Percentiles rank a stretch among this genome's conserved stretches.
Conservation (phyloP, 768 basidiomycete species). For the Psilocybe sp. region DNA sequence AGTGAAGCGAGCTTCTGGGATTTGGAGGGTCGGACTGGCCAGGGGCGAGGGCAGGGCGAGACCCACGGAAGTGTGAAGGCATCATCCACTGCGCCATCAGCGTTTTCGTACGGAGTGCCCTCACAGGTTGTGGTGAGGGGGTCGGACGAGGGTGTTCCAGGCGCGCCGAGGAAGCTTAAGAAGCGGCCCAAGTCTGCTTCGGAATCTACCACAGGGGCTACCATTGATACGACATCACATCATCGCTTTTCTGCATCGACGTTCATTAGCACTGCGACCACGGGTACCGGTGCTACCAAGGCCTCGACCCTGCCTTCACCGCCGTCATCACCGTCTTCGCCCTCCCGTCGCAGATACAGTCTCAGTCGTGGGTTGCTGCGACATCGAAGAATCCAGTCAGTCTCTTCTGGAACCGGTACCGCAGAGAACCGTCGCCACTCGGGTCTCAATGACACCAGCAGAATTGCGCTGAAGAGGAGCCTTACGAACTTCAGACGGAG, state of each 20-base stretch:
- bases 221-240: neutral
- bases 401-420: too few species aligned
- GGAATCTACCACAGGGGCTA: neutral
- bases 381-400: too few species aligned
- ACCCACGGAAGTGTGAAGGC: neutral
- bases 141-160: neutral
- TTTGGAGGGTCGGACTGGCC: neutral
- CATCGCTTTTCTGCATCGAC: neutral
- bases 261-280: too few species aligned
- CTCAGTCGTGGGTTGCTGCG: too few species aligned
- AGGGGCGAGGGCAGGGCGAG: neutral
- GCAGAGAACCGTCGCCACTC: too few species aligned
- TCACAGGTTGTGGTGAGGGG: neutral
- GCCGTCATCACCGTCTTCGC: too few species aligned
- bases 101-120: conserved; percentile 1
- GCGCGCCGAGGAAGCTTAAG: conserved; percentile 1
- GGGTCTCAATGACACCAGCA: too few species aligned
- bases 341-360: too few species aligned
- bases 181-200: neutral
- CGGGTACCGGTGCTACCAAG: too few species aligned
- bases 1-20: conserved; percentile 14
- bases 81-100: conserved; percentile 1
- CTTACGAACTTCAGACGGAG: conserved; percentile 13
- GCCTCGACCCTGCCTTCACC: too few species aligned
- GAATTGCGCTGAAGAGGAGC: conserved; percentile 14